A percentile compares a stretch with the other conserved stretches of the same genome.
Conservation (phyloP, 129 eudicot species). For the Kitagawia praeruptora region DNA sequence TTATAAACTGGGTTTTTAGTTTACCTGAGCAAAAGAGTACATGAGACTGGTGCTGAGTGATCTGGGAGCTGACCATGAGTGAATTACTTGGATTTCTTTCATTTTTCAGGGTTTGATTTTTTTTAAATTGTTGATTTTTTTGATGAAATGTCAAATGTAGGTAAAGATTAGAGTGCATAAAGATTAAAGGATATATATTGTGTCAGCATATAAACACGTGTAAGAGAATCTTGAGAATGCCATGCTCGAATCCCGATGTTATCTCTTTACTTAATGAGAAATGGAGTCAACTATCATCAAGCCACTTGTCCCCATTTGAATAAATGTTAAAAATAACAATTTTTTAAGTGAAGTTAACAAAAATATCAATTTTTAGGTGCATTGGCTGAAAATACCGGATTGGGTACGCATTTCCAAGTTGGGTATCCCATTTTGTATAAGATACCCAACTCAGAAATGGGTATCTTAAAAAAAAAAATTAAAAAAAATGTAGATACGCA, state of each 20-base stretch:
- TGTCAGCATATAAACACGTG: neutral
- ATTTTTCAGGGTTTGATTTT: neutral
- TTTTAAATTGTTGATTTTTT: neutral
- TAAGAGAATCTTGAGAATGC: neutral
- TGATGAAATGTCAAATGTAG: neutral
- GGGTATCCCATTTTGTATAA: no score
- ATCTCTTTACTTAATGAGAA: neutral
- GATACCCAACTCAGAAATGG: no score
- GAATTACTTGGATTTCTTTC: slow-evolving; percentile 45
- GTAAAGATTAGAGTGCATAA: neutral
- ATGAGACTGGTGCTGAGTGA: slow-evolving; percentile 68
- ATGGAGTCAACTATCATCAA: neutral
- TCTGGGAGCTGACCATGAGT: slow-evolving; percentile 84
- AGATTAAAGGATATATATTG: neutral
- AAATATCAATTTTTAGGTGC: no score
- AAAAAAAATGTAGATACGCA: no score
- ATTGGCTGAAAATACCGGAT: no score
- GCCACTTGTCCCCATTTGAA: no score
- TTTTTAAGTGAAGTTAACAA: no score
- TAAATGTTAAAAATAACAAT: no score
- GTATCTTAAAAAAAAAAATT: no score
- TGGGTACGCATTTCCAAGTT: no score
- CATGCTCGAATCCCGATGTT: neutral
- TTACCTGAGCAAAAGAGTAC: slow-evolving; percentile 88
- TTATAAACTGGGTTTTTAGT: neutral